Base-by-base conservation (phyloP, 352 stramenopile genomes). In the Globisporangium megalacanthum region DNA sequence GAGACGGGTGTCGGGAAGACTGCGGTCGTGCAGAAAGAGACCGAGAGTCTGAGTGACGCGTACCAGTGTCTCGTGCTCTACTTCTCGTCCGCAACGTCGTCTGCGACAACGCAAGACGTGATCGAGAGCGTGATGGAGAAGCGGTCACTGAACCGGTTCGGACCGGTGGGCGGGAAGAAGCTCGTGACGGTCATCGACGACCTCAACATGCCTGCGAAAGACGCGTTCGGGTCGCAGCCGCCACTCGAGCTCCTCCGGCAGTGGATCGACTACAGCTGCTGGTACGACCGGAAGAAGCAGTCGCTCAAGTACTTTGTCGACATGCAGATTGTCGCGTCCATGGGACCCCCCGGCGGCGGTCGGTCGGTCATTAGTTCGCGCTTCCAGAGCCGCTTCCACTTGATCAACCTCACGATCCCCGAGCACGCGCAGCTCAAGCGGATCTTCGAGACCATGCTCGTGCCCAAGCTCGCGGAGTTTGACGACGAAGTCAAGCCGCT, bases 121-220 rank as follows among this genome's bases (percentile, higher is more conserved):
- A 89, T 97, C 46, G 89, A 97, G 62, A 86, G 79, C 46, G 79
- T 90, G 15, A 94, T 97, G 72, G 90, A 97, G 53, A 97, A 97
- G 66, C 72, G 86, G 4, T 93, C 75, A 22, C 61, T 95, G 39
- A 96, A 97, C 55, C 77, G 84, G 0, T 97, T 95, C 25, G 90
- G 90, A 0, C 90, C 90, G 14, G 73, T 93, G 0, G 82, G 76
- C 14, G 83, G 83, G 35, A 96, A 96, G 64, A 90, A 91, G 47
- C 72, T 97, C 0, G 75, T 97, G 37, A 94, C 87, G 15, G 97
- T 97, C 60, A 88, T 97, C 31, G 89, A 97, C 50, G 90, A 97
- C 58, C 74, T 97, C 68, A 97, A 97, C 62, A 97, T 97, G 88
- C 89, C 89, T 4, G 86, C 83, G 10, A 92, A 92, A 56, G 90